A percentile compares a stretch with the other conserved stretches of the same genome.
phyloP scores from a whole-genome alignment of 805 yeast genomes.

The Candida alai region DNA sequence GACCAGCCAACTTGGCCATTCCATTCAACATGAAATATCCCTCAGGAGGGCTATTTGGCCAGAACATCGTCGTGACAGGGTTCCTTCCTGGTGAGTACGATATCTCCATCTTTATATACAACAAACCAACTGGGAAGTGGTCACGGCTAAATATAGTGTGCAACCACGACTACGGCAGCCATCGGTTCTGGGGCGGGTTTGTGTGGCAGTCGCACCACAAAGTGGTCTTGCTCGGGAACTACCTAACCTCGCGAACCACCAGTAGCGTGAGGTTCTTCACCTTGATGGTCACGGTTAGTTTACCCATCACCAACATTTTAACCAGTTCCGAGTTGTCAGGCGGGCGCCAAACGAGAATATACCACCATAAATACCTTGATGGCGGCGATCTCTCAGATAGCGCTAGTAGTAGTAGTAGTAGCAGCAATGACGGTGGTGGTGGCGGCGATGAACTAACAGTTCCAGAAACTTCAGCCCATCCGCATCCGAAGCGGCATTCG shows the following conservation, averaged over 20 bases:
- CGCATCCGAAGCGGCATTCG: slow-evolving; percentile 16
- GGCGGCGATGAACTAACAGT: slow-evolving; percentile 8
- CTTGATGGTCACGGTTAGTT: slow-evolving; percentile 45
- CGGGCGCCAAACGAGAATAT: slow-evolving; percentile 18
- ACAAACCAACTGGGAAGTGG: slow-evolving; percentile 59
- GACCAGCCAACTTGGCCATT: slow-evolving; percentile 18
- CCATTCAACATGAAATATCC: slow-evolving; percentile 53
- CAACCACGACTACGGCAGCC: slow-evolving; percentile 50
- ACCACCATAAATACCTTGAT: slow-evolving; percentile 7
- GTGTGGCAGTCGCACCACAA: slow-evolving; percentile 80
- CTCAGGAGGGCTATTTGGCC: slow-evolving; percentile 62
- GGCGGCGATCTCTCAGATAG: slow-evolving; percentile 7
- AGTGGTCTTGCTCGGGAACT: slow-evolving; percentile 57
- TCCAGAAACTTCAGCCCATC: slow-evolving; percentile 1
- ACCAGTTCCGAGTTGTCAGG: slow-evolving; percentile 41
- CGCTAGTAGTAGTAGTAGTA: slow-evolving; percentile 8
- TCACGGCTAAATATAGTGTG: slow-evolving; percentile 53
- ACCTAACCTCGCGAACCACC: slow-evolving; percentile 40
- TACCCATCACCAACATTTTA: slow-evolving; percentile 51
- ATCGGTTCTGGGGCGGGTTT: slow-evolving; percentile 63
- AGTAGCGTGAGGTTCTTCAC: slow-evolving; percentile 48
- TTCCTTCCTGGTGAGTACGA: slow-evolving; percentile 46
- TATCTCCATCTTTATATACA: slow-evolving; percentile 47
- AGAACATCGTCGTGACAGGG: slow-evolving; percentile 60
- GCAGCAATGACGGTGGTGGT: slow-evolving; percentile 2